Percentiles rank a stretch among this genome's conserved stretches.
Evolutionary conservation across 768 basidiomycete genomes (phyloP).

Genomic region (Leccinellum luteum): DNA sequence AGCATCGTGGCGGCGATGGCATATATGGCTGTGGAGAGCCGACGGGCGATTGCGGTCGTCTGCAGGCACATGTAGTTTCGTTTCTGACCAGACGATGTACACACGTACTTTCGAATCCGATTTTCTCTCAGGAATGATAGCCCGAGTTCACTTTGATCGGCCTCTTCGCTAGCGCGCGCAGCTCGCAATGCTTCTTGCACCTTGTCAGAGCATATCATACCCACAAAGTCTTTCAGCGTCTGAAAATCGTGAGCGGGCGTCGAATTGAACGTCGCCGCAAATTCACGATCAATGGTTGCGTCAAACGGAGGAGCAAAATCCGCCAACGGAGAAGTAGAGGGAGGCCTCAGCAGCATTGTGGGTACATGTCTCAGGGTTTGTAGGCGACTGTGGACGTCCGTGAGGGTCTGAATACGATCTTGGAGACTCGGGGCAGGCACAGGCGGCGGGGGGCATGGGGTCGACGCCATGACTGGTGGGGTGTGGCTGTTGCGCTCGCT

Average conservation of each 20-base stretch:
- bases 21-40: constrained; percentile 60
- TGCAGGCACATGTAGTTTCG: constrained; percentile 16
- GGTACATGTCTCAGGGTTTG: constrained; percentile 48
- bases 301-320: constrained; percentile 30
- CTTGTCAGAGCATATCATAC: constrained; percentile 44
- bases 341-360: constrained; percentile 40
- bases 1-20: constrained; percentile 36
- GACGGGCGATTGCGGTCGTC: constrained; percentile 52
- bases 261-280: constrained; percentile 27
- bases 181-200: constrained; percentile 57
- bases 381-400: constrained; percentile 44
- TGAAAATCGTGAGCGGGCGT: constrained; percentile 41
- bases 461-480: constrained; percentile 1
- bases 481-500: background rate
- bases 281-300: constrained; percentile 25
- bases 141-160: constrained; percentile 50
- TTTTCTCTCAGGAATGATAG: constrained; percentile 45
- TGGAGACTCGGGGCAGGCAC: constrained; percentile 30
- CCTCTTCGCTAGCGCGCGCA: constrained; percentile 53
- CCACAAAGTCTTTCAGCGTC: constrained; percentile 46
- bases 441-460: background rate
- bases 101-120: constrained; percentile 56
- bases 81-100: background rate
- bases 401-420: constrained; percentile 45
- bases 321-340: constrained; percentile 23